phyloP scores from a whole-genome alignment of 2,329 filamentous ascomycete species.

The Grosmannia huntii region DNA sequence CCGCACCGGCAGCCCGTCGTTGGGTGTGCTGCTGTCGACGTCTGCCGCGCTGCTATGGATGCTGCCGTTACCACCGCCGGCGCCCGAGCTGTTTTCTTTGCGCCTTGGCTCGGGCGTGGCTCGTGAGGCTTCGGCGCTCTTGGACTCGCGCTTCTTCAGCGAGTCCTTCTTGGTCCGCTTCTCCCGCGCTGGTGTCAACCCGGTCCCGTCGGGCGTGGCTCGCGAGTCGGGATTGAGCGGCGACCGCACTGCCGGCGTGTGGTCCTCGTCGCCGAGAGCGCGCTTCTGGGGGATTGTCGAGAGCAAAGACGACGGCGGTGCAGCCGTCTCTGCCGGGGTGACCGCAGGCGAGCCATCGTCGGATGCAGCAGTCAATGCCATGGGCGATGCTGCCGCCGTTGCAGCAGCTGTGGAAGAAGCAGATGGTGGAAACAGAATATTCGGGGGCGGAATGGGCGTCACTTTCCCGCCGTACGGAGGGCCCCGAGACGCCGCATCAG shows the following conservation, averaged over 20 bases:
- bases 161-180: constrained; percentile 52
- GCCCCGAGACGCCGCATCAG: background rate
- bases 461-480: constrained; percentile 7
- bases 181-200: constrained; percentile 27
- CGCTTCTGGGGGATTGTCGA: constrained; percentile 51
- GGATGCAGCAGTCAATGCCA: constrained; percentile 3
- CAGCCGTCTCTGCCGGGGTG: background rate
- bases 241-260: constrained; percentile 58
- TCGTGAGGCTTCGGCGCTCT: constrained; percentile 32
- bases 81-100: constrained; percentile 18
- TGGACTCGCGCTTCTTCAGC: constrained; percentile 55
- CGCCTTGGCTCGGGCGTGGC: constrained; percentile 44
- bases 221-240: constrained; percentile 53
- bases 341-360: too few species aligned
- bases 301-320: background rate
- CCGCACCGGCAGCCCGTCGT: constrained; percentile 39
- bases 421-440: constrained; percentile 5
- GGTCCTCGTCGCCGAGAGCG: constrained; percentile 48
- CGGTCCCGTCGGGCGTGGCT: constrained; percentile 11
- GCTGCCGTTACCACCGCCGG: background rate
- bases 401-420: background rate
- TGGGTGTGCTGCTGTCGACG: constrained; percentile 12
- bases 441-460: constrained; percentile 12
- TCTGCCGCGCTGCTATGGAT: background rate
- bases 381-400: constrained; percentile 5